A percentile compares a stretch with the other conserved stretches of the same genome.
Evolutionary conservation across 2,329 filamentous ascomycete species (phyloP).

Genomic region (Pseudogymnoascus sp.): DNA sequence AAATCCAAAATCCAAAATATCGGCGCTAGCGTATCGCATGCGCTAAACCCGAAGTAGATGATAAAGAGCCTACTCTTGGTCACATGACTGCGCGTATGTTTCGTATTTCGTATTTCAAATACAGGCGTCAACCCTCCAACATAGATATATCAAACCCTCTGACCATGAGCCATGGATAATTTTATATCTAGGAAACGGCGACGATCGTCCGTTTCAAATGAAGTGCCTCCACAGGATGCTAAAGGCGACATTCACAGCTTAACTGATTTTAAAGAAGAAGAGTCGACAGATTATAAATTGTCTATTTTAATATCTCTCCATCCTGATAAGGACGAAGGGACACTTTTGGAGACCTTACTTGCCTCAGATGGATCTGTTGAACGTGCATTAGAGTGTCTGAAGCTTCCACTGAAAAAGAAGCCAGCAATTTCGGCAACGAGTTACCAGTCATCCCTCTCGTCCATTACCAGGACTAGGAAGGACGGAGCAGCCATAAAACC

Average conservation of each 20-base stretch:
- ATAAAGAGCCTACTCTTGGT: not conserved
- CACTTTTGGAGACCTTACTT: slow-evolving; percentile 71
- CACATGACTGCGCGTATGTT: not conserved
- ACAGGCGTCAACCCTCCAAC: not conserved
- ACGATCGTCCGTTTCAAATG: not conserved
- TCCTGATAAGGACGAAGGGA: slow-evolving; percentile 54
- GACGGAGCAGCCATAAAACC: not conserved
- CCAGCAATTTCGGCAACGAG: not conserved
- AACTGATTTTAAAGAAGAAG: slow-evolving; percentile 45
- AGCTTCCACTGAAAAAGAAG: slow-evolving; percentile 15
- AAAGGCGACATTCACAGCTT: not conserved
- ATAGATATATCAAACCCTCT: not conserved
- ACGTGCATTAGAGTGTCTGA: slow-evolving; percentile 52
- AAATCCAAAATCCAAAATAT: not conserved
- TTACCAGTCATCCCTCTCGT: not conserved
- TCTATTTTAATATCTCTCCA: slow-evolving; percentile 75
- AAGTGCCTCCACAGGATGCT: not conserved
- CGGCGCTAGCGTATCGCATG: not conserved
- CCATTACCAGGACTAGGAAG: not conserved
- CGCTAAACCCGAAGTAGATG: not conserved
- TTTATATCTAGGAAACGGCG: not conserved
- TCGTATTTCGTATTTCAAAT: not conserved
- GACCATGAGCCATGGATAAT: not conserved
- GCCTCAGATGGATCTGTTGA: slow-evolving; percentile 71
- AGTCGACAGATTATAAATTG: slow-evolving; percentile 84